Evolutionary conservation across 371 early-diverging fungal species (phyloP).

Genomic region (Nosema muscidifuracis): DNA sequence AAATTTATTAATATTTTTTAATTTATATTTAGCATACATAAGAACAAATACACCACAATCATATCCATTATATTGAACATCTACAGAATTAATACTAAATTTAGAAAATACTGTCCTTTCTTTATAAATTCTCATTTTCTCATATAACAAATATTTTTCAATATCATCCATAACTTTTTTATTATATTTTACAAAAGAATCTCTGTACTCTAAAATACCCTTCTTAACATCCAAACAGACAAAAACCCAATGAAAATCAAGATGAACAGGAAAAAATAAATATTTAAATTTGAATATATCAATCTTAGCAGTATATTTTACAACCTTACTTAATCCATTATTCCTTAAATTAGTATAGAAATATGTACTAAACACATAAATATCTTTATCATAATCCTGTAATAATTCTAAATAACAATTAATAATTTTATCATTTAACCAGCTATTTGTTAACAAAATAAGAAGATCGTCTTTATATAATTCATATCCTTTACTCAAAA

Average conservation of each 20-base stretch:
- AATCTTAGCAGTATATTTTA: slow-evolving; percentile 43
- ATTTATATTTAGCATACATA: slow-evolving; percentile 70
- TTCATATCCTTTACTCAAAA: slow-evolving; percentile 18
- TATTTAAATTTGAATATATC: slow-evolving; percentile 72
- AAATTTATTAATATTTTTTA: neutral
- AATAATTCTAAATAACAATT: slow-evolving; percentile 51
- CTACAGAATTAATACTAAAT: slow-evolving; percentile 64
- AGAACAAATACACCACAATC: slow-evolving; percentile 94
- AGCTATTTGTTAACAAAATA: slow-evolving; percentile 1
- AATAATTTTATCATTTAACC: slow-evolving; percentile 59
- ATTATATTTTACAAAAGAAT: slow-evolving; percentile 70
- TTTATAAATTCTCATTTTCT: slow-evolving; percentile 66
- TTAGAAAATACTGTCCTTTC: neutral
- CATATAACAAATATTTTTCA: slow-evolving; percentile 65
- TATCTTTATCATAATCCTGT: neutral
- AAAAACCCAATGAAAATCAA: slow-evolving; percentile 76
- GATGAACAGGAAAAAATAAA: slow-evolving; percentile 76
- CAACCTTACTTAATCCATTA: slow-evolving; percentile 11
- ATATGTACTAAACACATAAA: slow-evolving; percentile 43
- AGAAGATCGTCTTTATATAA: slow-evolving; percentile 27
- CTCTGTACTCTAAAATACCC: slow-evolving; percentile 72
- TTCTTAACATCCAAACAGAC: slow-evolving; percentile 69
- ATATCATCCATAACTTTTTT: slow-evolving; percentile 63
- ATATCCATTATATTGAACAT: slow-evolving; percentile 74
- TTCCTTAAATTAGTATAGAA: slow-evolving; percentile 23